These are phyloP conservation scores for Cenchrus purpureus DNA, from an alignment of 176 grass and related monocot genomes.

Conservation along the genomic window DNA sequence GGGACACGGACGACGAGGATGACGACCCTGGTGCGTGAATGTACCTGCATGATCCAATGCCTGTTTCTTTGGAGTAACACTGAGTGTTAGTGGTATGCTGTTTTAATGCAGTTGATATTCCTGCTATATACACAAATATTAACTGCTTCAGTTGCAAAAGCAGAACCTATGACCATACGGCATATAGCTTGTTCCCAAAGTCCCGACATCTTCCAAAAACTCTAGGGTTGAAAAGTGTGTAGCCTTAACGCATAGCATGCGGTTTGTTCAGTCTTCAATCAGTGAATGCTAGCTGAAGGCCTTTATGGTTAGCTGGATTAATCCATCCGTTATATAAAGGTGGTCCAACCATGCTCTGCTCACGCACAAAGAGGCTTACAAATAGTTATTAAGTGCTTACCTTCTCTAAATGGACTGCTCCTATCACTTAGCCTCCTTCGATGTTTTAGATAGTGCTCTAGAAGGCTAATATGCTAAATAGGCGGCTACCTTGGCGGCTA, in stretches of 20 bases:
- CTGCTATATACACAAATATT: neutral
- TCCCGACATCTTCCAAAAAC: neutral
- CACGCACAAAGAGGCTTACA: neutral
- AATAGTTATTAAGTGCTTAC: slow-evolving; percentile 10
- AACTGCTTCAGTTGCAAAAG: slow-evolving; percentile 26
- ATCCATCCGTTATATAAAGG: slow-evolving; percentile 8
- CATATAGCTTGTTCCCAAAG: neutral
- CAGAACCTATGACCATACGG: neutral
- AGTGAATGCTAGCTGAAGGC: slow-evolving; percentile 12
- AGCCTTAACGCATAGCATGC: neutral
- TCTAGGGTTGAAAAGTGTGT: neutral
- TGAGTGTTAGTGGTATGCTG: neutral
- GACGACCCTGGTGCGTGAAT: slow-evolving; percentile 68
- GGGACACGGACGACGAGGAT: slow-evolving; percentile 71
- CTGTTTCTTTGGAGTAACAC: neutral
- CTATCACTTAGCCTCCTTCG: neutral
- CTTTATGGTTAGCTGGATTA: neutral
- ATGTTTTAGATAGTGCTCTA: neutral
- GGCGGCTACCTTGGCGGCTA: neutral
- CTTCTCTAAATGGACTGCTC: neutral
- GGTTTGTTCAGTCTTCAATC: neutral
- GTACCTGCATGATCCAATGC: slow-evolving; percentile 10
- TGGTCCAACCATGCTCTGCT: neutral
- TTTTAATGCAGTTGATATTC: slow-evolving; percentile 27
- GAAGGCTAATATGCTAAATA: neutral